Evolutionary conservation across 2,329 filamentous ascomycete species (phyloP), one percentile per base, ranked within the genome.

Genomic region (Penicillium sp.): DNA sequence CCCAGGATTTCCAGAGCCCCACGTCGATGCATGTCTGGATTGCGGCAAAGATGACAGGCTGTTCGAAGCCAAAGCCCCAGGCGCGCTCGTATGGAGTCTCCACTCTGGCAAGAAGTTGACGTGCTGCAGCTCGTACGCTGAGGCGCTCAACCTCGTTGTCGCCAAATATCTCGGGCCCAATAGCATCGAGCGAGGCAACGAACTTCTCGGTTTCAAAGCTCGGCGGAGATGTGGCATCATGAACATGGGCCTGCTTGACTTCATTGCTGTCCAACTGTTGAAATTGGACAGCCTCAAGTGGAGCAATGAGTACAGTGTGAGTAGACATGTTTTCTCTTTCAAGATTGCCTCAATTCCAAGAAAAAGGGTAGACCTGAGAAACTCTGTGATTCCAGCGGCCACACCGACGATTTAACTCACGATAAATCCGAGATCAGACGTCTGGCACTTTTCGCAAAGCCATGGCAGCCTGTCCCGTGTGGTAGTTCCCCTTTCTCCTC

Each of bases 81-180:
- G 59, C 62, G 16, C 64, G 62, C 43, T 69, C 67, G 46, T 64
- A 66, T 1, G 66, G 67, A 0, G 62, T 59, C 46, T 69, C 65
- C 14, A 69, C 50, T 10, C 64, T 50, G 1, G 65, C 58, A 8
- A 67, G 61, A 9, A 65, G 56, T 18, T 60, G 58, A 22, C 62
- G 60, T 25, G 64, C 64, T 10, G 65, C 65, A 25, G 60, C 56
- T 12, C 60, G 58, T 19, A 63, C 56, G 33, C 58, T 52, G 13
- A 62, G 55, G 12, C 60, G 59, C 18, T 62, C 58, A 19, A 61
- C 54, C 46, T 63, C 60, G 27, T 63, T 59, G 27, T 56, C 53
- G 27, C 50, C 47, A 42, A 58, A 58, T 1, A 38, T 27, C 13
- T 55, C 51, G 2, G 43, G 31, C 11, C 58, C 47, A 14, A 63